phyloP scores from a whole-genome alignment of 192 early-diverging fungal genomes.

The Ambispora gerdemannii region DNA sequence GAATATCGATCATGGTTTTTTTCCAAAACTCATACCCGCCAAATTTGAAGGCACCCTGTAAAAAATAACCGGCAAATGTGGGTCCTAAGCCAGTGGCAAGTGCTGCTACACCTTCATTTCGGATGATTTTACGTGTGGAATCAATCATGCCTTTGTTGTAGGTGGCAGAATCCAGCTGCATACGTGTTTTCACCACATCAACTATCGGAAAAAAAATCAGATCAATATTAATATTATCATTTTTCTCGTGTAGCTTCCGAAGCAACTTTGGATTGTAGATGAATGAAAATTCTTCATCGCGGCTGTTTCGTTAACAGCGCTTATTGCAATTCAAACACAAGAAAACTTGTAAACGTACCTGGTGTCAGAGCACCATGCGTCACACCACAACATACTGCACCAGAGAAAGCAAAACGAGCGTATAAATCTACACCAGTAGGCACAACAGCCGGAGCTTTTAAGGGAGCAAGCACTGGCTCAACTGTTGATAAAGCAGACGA shows the following conservation, averaged over 20 bases:
- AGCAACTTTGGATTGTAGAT: too few relatives aligned
- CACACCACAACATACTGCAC: conserved; percentile 58
- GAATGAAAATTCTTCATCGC: too few relatives aligned
- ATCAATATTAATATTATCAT: neutral
- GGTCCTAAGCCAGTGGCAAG: conserved; percentile 64
- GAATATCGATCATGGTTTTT: conserved; percentile 47
- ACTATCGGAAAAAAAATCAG: conserved; percentile 34
- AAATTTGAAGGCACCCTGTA: conserved; percentile 61
- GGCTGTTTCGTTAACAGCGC: too few relatives aligned
- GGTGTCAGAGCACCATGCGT: conserved; percentile 60
- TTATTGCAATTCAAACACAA: too few relatives aligned
- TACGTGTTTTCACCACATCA: conserved; percentile 76
- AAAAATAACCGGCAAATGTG: conserved; percentile 61
- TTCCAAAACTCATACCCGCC: conserved; percentile 71
- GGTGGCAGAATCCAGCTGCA: conserved; percentile 54
- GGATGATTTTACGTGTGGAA: conserved; percentile 50
- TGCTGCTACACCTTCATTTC: conserved; percentile 55
- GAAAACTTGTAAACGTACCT: conserved; percentile 16
- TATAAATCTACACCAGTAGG: conserved; percentile 53
- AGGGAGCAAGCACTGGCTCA: neutral
- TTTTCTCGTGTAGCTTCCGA: neutral
- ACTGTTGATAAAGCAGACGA: neutral
- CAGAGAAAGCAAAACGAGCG: conserved; percentile 56
- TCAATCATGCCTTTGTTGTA: conserved; percentile 62
- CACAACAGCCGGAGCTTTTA: conserved; percentile 35